A percentile compares a stretch with the other conserved stretches of the same genome.
Conservation (phyloP, 2,329 filamentous ascomycete genomes). For the Colletotrichum neosansevieriae region DNA sequence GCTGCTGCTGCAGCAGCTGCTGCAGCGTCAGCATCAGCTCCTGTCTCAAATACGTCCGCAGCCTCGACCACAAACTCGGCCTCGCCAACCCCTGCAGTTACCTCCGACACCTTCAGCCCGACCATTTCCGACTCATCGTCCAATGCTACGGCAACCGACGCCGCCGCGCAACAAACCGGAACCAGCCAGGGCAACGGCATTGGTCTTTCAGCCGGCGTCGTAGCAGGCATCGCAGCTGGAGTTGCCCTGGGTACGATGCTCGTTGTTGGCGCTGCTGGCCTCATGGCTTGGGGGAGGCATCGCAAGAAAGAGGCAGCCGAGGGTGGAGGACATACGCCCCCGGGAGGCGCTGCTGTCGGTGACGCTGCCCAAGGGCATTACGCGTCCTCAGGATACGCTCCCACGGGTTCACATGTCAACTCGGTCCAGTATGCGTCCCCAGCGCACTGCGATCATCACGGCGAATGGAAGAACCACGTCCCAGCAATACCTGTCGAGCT, state of each 20-base stretch:
- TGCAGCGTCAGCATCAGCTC: not conserved
- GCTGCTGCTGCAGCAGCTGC: not conserved
- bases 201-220: slow-evolving; percentile 1
- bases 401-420: not conserved
- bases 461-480: not conserved
- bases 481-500: not conserved
- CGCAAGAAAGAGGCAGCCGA: not conserved
- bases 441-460: not conserved
- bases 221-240: not conserved
- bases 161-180: not conserved
- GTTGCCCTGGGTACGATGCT: not conserved
- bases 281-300: not conserved
- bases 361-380: not conserved
- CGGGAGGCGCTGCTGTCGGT: not conserved
- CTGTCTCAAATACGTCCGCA: not conserved
- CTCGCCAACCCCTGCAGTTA: not conserved
- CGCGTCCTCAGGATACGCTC: not conserved
- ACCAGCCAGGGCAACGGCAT: not conserved
- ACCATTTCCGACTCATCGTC: not conserved
- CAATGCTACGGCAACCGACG: not conserved
- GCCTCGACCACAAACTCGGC: not conserved
- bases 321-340: not conserved
- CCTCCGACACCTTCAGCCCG: not conserved
- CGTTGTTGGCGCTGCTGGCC: not conserved
- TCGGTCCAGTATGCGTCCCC: not conserved